Base-by-base conservation (phyloP, 495 filamentous ascomycete species). In the Annulohypoxylon nitens region DNA sequence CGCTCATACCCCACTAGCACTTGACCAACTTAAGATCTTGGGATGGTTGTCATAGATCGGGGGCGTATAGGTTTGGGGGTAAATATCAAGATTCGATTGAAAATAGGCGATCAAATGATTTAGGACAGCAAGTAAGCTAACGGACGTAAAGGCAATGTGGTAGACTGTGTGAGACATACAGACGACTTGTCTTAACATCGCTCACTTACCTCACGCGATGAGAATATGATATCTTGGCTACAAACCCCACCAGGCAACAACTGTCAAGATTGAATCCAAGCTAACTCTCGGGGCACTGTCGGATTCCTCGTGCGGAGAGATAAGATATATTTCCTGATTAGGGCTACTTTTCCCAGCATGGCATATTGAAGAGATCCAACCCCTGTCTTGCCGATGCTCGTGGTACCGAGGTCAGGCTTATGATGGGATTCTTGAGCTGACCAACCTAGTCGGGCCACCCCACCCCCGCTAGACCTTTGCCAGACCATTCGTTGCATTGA, bases 1-100 rank as follows among this genome's bases (percentile, higher is more conserved):
- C 68, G 66, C 69, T 76, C 71, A 75, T 74, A 76, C 76, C 71
- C 75, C 75, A 74, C 76, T 62, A 75, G 74, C 77, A 77, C 67
- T 79, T 79, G 75, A 77, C 63, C 47, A 53, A 30, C 45, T 66
- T 59, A 2, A 63, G 75, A 73, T 75, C 75, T 75, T 64, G 75
- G 67, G 77, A 73, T 64, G 65, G 45, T 23, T 66, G 70, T 75
- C 72, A 75, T 67, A 70, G 62, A 70, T 64, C 57, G 57, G 45
- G 51, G 26, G 57, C 36, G 26, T 48, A 36, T 37, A 74, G 66
- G 59, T 63, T 50, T 60, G 23, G 37, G 37, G 36, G 12, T 45
- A 60, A n/a, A 14, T 64, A 48, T 26, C 14, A 20, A 48, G 63
- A 54, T 43, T 11, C 60, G 67, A 18, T 67, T 67, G 11, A 66